Percentiles rank a stretch among this genome's conserved stretches.
These are phyloP conservation scores for Wickerhamiella vanderwaltii DNA, from an alignment of 805 yeast genomes.

Conservation along the genomic window DNA sequence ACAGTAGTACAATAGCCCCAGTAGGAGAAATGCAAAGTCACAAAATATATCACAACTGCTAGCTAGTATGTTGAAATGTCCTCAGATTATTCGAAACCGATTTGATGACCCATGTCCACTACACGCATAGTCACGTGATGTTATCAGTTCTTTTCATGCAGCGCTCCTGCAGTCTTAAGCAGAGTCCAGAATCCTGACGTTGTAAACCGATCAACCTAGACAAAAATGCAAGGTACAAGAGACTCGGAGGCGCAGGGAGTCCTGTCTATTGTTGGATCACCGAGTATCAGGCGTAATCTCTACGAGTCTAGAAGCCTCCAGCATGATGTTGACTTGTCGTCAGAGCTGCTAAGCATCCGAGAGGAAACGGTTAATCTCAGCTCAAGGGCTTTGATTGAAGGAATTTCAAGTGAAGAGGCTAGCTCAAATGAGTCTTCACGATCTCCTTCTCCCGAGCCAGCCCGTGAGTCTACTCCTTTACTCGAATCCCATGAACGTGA, in stretches of 20 bases:
- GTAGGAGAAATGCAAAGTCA: too few species aligned
- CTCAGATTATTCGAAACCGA: too few species aligned
- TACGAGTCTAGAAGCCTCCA: constrained; percentile 4
- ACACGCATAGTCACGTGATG: constrained; percentile 8
- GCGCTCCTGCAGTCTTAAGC: background rate
- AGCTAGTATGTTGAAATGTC: too few species aligned
- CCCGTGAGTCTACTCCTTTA: constrained; percentile 5
- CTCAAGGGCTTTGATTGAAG: constrained; percentile 17
- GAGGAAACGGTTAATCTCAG: constrained; percentile 20
- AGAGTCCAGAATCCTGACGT: too few species aligned
- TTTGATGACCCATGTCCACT: too few species aligned
- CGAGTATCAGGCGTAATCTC: constrained; percentile 10
- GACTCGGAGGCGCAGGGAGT: constrained; percentile 4
- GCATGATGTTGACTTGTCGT: constrained; percentile 9
- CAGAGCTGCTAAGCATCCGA: constrained; percentile 16
- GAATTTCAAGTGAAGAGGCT: constrained; percentile 7
- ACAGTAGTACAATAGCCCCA: too few species aligned
- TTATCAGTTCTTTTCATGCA: constrained; percentile 2
- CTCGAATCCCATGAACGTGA: constrained; percentile 1
- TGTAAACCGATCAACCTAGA: too few species aligned
- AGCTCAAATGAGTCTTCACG: background rate
- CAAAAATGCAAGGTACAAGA: too few species aligned
- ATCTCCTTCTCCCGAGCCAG: background rate
- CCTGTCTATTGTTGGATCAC: constrained; percentile 5
- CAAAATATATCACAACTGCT: too few species aligned